Evolutionary conservation across 169 alveolate species (phyloP).

Genomic region (Perkinsus chesapeaki): DNA sequence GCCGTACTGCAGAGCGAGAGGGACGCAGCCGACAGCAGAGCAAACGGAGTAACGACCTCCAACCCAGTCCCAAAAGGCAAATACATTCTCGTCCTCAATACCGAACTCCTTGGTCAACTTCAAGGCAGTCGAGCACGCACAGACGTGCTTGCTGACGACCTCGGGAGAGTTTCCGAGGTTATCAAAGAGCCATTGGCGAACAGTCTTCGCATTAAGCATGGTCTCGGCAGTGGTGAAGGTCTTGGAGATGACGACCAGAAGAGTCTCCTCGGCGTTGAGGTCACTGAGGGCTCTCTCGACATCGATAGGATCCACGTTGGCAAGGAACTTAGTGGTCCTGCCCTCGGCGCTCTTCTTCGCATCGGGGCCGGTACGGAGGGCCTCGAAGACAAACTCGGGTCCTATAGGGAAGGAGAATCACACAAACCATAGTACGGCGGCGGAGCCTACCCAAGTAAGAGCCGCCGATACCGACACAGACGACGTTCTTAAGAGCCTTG

Average conservation of each 20-base stretch:
- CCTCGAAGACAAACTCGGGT: conserved; percentile 67
- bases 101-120: conserved; percentile 82
- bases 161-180: conserved; percentile 27
- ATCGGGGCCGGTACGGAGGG: conserved; percentile 20
- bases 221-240: conserved; percentile 99
- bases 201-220: conserved; percentile 88
- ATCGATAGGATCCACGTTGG: conserved; percentile 98
- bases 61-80: conserved; percentile 99
- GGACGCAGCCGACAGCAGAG: conserved; percentile 96
- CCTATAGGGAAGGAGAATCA: conserved; percentile 52
- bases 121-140: conserved; percentile 85
- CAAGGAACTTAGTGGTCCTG: conserved; percentile 71
- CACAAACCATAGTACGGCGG: conserved; percentile 22
- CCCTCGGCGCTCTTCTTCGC: conserved; percentile 10
- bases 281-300: conserved; percentile 81
- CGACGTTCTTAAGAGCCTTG: conserved; percentile 68
- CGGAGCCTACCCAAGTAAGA: conserved; percentile 88
- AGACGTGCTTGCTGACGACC: conserved; percentile 59
- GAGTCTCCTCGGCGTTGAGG: conserved; percentile 85
- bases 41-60: conserved; percentile 97
- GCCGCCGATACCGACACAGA: conserved; percentile 99
- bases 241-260: conserved; percentile 85
- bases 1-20: conserved; percentile 86
- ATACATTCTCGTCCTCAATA: conserved; percentile 77
- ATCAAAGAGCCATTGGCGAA: conserved; percentile 75